Percentiles rank a stretch among this genome's conserved stretches.
Evolutionary conservation across 345 rosid species (phyloP).

Genomic region (Luvunga scandens): DNA sequence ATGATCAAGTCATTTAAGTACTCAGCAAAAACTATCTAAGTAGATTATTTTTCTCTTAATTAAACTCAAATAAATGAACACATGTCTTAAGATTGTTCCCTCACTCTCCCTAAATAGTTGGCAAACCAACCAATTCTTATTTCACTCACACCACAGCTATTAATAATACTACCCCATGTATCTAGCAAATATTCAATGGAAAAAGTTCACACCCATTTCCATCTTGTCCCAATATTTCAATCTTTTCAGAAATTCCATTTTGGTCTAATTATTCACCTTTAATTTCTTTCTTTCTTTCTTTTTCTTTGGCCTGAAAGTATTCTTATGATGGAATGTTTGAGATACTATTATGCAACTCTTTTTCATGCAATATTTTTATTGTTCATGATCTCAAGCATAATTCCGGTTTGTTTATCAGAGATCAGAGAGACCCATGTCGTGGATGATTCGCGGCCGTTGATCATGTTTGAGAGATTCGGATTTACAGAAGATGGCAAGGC

Average conservation of each 20-base stretch:
- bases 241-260: too few species aligned
- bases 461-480: conserved; percentile 51
- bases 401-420: conserved; percentile 33
- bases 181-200: background rate
- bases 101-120: conserved; percentile 25
- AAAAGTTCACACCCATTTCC: conserved; percentile 4
- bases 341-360: background rate
- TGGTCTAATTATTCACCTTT: too few species aligned
- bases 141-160: conserved; percentile 16
- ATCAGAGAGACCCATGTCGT: conserved; percentile 37
- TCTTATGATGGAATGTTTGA: conserved; percentile 2
- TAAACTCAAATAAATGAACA: background rate
- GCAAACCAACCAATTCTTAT: conserved; percentile 24
- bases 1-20: too few species aligned
- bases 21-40: too few species aligned
- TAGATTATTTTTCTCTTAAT: too few species aligned
- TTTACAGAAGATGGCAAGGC: conserved; percentile 34
- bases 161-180: conserved; percentile 11
- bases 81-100: conserved; percentile 12
- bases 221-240: background rate
- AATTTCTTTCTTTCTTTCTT: background rate
- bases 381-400: conserved; percentile 22
- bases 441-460: conserved; percentile 36
- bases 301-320: background rate
- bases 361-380: background rate